Conservation (phyloP, 148 eudicot species). For the Beta vulgaris region DNA sequence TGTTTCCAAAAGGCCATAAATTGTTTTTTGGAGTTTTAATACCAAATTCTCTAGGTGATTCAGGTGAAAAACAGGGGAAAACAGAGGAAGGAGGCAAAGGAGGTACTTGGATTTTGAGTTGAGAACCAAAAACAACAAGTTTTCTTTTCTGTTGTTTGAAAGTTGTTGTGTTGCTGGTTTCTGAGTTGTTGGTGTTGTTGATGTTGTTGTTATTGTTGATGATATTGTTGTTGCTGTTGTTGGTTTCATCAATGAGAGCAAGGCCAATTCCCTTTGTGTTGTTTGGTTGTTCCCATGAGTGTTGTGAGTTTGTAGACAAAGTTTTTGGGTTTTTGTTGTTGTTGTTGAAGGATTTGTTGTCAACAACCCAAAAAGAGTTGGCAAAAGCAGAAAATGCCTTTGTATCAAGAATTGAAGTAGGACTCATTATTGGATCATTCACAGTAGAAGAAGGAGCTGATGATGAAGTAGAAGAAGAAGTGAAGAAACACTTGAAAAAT, state of each 20-base stretch:
- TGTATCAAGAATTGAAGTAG: conserved; percentile 66
- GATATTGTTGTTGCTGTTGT: not conserved
- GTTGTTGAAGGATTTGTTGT: conserved; percentile 27
- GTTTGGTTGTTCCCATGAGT: conserved; percentile 39
- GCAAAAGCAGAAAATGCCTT: conserved; percentile 36
- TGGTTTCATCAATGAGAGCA: conserved; percentile 52
- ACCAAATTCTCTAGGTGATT: conserved; percentile 72
- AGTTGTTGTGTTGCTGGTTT: not conserved
- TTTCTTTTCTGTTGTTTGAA: conserved; percentile 41
- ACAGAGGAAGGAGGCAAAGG: conserved; percentile 20
- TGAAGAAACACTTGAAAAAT: conserved; percentile 43
- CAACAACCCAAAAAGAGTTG: conserved; percentile 37
- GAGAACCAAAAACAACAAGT: conserved; percentile 65
- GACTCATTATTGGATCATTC: conserved; percentile 42
- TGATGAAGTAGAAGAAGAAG: conserved; percentile 7
- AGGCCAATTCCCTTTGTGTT: conserved; percentile 52
- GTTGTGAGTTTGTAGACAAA: conserved; percentile 23
- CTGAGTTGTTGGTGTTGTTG: not conserved
- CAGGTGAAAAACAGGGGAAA: conserved; percentile 39
- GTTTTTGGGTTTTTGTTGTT: conserved; percentile 26
- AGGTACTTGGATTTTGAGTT: conserved; percentile 78
- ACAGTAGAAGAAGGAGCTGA: conserved; percentile 6
- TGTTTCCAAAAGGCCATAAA: conserved; percentile 22
- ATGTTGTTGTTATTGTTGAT: not conserved
- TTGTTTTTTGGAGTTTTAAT: conserved; percentile 51